Evolutionary conservation across 2,329 filamentous ascomycete species (phyloP).

Genomic region (Colletotrichum noveboracense): DNA sequence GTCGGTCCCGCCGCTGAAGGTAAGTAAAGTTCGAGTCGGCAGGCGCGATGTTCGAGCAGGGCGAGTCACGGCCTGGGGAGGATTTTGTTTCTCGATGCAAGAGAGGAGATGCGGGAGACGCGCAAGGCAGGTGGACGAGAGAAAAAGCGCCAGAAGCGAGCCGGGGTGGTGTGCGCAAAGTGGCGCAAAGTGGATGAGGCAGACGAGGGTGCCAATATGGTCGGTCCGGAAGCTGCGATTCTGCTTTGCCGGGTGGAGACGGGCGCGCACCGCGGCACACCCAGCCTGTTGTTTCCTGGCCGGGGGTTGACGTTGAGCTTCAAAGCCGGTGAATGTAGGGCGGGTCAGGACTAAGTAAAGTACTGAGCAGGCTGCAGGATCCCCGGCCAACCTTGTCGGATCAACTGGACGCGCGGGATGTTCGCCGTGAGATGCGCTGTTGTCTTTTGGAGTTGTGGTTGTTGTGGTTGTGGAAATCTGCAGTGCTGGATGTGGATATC

Average conservation of each 20-base stretch:
- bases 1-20: constrained; percentile 1
- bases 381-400: neutral
- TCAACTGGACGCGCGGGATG: neutral
- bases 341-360: neutral
- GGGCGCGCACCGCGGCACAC: constrained; percentile 10
- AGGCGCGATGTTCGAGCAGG: neutral
- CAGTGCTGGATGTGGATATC: neutral
- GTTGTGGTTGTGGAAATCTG: constrained; percentile 1
- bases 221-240: constrained; percentile 14
- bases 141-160: constrained; percentile 11
- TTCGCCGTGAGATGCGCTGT: neutral
- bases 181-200: constrained; percentile 15
- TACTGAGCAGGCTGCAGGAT: neutral
- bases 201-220: neutral
- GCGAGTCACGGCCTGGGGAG: neutral
- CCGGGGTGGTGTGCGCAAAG: neutral
- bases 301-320: neutral
- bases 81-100: neutral
- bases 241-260: constrained; percentile 12
- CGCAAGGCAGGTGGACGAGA: constrained; percentile 3
- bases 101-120: neutral
- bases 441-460: neutral
- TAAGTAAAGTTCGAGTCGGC: neutral
- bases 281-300: neutral
- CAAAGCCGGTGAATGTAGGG: neutral